These are phyloP conservation scores for Incumbomyces lentus DNA, from an alignment of 2,329 filamentous ascomycete species.

Conservation along the genomic window DNA sequence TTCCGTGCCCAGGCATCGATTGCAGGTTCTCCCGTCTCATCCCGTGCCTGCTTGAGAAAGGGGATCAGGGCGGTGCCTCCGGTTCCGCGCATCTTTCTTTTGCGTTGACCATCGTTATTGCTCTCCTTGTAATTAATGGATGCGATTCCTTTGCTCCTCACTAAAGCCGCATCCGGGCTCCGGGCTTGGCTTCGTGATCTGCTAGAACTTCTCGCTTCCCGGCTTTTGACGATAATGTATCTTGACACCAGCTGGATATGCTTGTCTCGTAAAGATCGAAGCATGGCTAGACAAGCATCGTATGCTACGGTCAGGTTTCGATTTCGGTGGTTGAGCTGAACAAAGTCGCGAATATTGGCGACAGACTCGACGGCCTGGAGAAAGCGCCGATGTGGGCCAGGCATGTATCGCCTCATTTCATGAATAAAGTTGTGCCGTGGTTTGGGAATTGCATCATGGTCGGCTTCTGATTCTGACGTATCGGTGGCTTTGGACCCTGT, in stretches of 20 bases:
- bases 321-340: conserved; percentile 53
- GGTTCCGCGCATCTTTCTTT: conserved; percentile 67
- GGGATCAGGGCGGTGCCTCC: conserved; percentile 90
- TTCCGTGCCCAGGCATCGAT: conserved; percentile 57
- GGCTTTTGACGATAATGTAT: conserved; percentile 85
- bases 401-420: conserved; percentile 98
- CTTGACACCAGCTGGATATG: conserved; percentile 94
- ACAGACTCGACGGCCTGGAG: conserved; percentile 67
- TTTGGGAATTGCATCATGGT: conserved; percentile 36
- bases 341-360: conserved; percentile 79
- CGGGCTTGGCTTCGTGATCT: conserved; percentile 44
- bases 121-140: conserved; percentile 28
- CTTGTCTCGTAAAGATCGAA: conserved; percentile 73
- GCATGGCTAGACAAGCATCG: conserved; percentile 76
- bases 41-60: conserved; percentile 89
- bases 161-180: conserved; percentile 26
- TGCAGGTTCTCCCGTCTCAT: conserved; percentile 89
- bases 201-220: conserved; percentile 55
- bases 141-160: conserved; percentile 16
- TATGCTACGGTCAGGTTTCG: conserved; percentile 66
- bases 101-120: conserved; percentile 18
- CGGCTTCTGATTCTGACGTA: conserved; percentile 36
- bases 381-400: conserved; percentile 81
- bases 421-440: conserved; percentile 80
- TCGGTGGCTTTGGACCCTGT: conserved; percentile 57